These are phyloP conservation scores for Niebla homalea DNA, from an alignment of 495 filamentous ascomycete species.

Conservation along the genomic window DNA sequence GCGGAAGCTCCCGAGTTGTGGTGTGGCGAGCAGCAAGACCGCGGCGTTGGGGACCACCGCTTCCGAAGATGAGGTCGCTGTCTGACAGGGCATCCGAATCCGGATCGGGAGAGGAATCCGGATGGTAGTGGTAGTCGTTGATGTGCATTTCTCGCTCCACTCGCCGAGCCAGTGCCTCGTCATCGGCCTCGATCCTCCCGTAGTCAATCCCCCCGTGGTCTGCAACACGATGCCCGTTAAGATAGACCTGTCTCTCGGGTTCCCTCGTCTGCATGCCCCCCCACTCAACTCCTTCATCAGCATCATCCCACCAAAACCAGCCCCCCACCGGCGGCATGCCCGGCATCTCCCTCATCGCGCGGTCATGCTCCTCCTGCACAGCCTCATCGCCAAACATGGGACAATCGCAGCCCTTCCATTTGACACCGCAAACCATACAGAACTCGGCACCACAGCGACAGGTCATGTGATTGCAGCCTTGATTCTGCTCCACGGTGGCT, in stretches of 20 bases:
- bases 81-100: too few relatives aligned
- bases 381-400: conserved; percentile 61
- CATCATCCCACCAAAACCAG: conserved; percentile 35
- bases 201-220: neutral
- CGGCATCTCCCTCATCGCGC: conserved; percentile 39
- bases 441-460: conserved; percentile 72
- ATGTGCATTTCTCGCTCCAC: neutral
- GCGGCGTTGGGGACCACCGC: neutral
- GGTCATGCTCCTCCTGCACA: conserved; percentile 37
- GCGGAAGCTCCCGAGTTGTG: neutral
- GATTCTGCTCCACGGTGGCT: conserved; percentile 62
- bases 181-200: too few relatives aligned
- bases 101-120: neutral
- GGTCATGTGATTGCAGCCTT: conserved; percentile 78
- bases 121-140: neutral
- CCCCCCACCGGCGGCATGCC: conserved; percentile 19
- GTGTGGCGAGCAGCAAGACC: neutral
- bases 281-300: conserved; percentile 36
- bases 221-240: neutral
- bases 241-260: neutral
- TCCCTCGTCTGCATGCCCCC: neutral
- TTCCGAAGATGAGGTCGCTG: neutral
- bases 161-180: neutral
- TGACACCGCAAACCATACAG: conserved; percentile 64
- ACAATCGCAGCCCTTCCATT: conserved; percentile 75